Evolutionary conservation across 805 yeast species (phyloP), one percentile per base, ranked within the genome.

Genomic region (Wickerhamia fluorescens): DNA sequence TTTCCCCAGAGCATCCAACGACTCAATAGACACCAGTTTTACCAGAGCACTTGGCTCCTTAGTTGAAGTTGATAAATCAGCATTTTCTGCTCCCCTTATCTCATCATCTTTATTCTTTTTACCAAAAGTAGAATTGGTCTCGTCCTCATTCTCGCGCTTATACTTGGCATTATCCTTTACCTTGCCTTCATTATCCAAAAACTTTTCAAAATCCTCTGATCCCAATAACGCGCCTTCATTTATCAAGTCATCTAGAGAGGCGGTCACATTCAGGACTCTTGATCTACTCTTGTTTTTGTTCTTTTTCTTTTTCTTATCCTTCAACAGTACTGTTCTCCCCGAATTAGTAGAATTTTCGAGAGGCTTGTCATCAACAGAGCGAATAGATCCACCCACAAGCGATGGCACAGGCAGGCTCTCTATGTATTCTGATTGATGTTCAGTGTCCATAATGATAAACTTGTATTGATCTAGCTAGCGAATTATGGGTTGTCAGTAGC

Each of bases 401-500:
- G 77, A 70, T 7, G 78, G 77, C 14, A 62, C 49, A 12, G 53
- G 46, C 28, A 61, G 55, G 41, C 55, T 62, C 41, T 71, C 73
- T 11, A 72, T 73, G 36, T 62, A 66, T 49, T 71, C 73, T 30
- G 68, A 58, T 49, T 73, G 75, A 38, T 58, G 57, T 51, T 68
- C 74, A 47, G 66, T 58, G 45, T 70, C 73, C 75, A 70, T 70
- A n/a, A n/a, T n/a, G n/a, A n/a, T n/a, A n/a, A n/a, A n/a, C n/a
- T n/a, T n/a, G n/a, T n/a, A n/a, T n/a, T n/a, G n/a, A n/a, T n/a
- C n/a, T n/a, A n/a, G n/a, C n/a, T n/a, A n/a, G n/a, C n/a, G n/a
- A n/a, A n/a, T n/a, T n/a, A n/a, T n/a, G n/a, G n/a, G n/a, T n/a
- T n/a, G n/a, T n/a, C n/a, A n/a, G n/a, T n/a, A n/a, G n/a, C n/a